These are phyloP conservation scores for Rubia balearica DNA, from an alignment of 305 asterid species.

Conservation along the genomic window DNA sequence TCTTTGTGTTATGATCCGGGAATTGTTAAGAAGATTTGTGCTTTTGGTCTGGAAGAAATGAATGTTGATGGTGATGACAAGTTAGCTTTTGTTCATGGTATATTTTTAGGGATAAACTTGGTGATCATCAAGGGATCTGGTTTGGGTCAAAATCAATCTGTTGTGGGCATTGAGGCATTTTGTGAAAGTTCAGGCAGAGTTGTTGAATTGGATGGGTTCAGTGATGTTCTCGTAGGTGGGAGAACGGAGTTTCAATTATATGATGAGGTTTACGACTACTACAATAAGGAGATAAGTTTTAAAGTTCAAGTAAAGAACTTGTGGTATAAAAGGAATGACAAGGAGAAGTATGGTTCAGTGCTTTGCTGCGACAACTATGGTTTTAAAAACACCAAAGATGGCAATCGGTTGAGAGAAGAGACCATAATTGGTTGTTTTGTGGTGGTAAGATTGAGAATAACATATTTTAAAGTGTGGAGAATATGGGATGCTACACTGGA, in stretches of 20 bases:
- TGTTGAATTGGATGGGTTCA: constrained; percentile 22
- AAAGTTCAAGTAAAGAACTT: constrained; percentile 70
- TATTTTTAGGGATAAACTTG: too few relatives aligned
- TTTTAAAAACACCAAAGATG: constrained; percentile 66
- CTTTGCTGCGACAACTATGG: constrained; percentile 86
- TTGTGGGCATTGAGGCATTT: too few relatives aligned
- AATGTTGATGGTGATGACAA: too few relatives aligned
- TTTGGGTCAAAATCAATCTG: too few relatives aligned
- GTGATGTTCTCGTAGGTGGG: constrained; percentile 28
- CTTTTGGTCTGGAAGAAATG: too few relatives aligned
- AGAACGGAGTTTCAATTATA: constrained; percentile 81
- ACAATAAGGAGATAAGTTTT: constrained; percentile 59
- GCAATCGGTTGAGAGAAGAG: constrained; percentile 60
- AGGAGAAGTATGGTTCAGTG: constrained; percentile 84
- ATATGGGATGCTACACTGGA: constrained; percentile 60
- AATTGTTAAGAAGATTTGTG: too few relatives aligned
- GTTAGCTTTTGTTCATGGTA: too few relatives aligned
- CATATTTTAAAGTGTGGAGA: constrained; percentile 67
- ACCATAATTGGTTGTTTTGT: constrained; percentile 82
- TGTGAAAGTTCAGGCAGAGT: too few relatives aligned
- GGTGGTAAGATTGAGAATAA: constrained; percentile 65
- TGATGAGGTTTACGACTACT: constrained; percentile 81
- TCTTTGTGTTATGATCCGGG: too few relatives aligned
- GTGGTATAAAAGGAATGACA: constrained; percentile 75
- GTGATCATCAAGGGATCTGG: too few relatives aligned